Conservation (phyloP, 2,329 filamentous ascomycete species). For the Alternaria sp. region DNA sequence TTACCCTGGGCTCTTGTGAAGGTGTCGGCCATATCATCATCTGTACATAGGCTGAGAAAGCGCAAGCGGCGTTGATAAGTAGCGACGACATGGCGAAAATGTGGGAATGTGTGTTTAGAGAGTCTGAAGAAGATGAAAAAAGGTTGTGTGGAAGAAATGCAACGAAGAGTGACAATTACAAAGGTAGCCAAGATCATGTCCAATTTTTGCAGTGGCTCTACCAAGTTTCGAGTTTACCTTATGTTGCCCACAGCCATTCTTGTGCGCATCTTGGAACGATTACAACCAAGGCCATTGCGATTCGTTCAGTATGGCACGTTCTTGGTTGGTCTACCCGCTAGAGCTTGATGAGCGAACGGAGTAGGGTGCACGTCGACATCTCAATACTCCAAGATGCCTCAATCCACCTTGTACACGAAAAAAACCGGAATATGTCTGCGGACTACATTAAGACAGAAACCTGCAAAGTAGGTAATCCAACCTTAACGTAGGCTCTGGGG, state of each 20-base stretch:
- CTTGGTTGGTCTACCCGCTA: neutral
- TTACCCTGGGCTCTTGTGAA: neutral
- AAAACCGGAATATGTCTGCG: neutral
- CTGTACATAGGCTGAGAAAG: neutral
- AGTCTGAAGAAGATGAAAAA: neutral
- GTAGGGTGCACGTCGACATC: neutral
- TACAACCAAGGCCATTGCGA: neutral
- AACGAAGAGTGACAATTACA: neutral
- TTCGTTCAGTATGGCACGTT: neutral
- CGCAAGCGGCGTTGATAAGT: neutral
- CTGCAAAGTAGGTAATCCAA: neutral
- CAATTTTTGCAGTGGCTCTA: neutral
- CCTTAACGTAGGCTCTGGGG: neutral
- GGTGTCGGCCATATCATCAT: neutral
- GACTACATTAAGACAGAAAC: neutral
- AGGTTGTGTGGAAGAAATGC: neutral
- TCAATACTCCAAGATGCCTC: too few relatives aligned
- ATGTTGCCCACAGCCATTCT: neutral
- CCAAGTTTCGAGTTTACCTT: neutral
- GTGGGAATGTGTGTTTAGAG: neutral
- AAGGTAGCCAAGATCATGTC: neutral
- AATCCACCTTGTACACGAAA: too few relatives aligned
- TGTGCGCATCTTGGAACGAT: neutral
- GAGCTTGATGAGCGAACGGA: neutral
- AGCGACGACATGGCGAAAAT: neutral